These are phyloP conservation scores for Diaporthe batatas DNA, from an alignment of 2,329 filamentous ascomycete species.

Conservation along the genomic window DNA sequence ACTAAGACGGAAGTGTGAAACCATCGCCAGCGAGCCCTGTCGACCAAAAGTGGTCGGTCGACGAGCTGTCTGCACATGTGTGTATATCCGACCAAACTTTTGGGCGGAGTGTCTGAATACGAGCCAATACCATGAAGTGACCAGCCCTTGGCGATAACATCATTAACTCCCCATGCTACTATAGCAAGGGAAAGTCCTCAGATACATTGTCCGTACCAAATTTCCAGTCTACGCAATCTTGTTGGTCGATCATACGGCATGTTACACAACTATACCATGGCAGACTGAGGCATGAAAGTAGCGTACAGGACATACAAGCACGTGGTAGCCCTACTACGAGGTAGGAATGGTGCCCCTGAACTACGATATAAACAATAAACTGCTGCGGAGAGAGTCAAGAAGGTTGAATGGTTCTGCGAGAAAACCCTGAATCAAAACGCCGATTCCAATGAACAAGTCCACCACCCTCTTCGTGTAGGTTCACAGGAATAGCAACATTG, in stretches of 20 bases:
- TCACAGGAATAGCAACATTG: neutral
- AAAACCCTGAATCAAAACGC: neutral
- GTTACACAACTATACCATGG: conserved; percentile 3
- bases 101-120: neutral
- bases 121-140: neutral
- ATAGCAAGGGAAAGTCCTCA: conserved; percentile 7
- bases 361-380: no score
- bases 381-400: no score
- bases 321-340: no score
- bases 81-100: neutral
- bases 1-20: neutral
- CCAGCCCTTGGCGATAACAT: neutral
- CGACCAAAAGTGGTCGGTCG: neutral
- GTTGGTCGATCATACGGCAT: neutral
- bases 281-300: neutral
- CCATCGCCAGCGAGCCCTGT: neutral
- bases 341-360: no score
- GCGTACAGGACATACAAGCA: neutral
- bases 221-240: neutral
- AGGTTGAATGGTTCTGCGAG: neutral
- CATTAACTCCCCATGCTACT: neutral
- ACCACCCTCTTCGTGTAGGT: neutral
- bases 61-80: neutral
- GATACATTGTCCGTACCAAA: conserved; percentile 10
- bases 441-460: neutral